phyloP scores from a whole-genome alignment of 73 alveolate genomes.

The Paramecium biaurelia region DNA sequence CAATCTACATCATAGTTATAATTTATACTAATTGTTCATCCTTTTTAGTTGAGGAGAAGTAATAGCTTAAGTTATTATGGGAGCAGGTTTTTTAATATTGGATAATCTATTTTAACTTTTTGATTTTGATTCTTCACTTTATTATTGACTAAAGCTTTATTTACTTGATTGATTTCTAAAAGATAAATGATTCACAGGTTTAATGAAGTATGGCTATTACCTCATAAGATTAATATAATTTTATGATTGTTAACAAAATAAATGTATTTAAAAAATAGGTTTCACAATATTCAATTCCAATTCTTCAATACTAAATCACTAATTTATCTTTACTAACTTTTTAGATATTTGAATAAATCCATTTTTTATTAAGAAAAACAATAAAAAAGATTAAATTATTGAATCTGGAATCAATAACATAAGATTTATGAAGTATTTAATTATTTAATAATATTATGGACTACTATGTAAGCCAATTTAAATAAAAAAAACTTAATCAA shows the following conservation, averaged over 20 bases:
- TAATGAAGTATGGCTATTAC: constrained; percentile 7
- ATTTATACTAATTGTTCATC: not conserved
- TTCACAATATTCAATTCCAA: not conserved
- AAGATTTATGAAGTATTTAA: not conserved
- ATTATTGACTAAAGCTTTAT: not conserved
- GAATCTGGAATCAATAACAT: not conserved
- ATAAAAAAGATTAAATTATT: not conserved
- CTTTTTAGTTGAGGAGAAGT: not conserved
- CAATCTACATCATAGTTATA: not conserved
- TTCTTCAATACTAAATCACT: not conserved
- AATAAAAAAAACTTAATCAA: not conserved
- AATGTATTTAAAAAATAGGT: not conserved
- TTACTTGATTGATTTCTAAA: not conserved
- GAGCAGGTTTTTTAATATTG: not conserved
- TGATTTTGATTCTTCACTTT: not conserved
- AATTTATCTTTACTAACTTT: no score
- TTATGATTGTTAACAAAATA: not conserved
- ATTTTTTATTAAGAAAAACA: not conserved
- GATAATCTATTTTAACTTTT: not conserved
- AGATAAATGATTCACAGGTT: not conserved
- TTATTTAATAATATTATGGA: no score
- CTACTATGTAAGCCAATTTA: not conserved
- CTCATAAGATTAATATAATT: not conserved
- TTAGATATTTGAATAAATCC: not conserved
- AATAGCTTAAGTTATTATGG: not conserved